Evolutionary conservation across 345 rosid species (phyloP).

Genomic region (Salix brachista): DNA sequence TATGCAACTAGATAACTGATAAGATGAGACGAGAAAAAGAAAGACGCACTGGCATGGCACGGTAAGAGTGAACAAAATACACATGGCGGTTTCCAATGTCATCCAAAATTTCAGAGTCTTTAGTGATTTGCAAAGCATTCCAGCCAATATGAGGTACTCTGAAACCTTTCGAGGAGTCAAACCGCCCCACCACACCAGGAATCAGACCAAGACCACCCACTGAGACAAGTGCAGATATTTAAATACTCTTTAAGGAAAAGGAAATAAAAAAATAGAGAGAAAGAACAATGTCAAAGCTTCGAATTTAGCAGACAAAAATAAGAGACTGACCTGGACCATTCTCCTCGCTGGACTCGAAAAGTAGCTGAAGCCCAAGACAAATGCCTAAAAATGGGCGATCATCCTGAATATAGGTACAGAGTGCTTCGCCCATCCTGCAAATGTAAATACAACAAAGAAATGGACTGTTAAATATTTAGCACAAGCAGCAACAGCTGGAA

Average conservation of each 20-base stretch:
- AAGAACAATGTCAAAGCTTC: background rate
- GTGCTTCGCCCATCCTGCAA: conserved; percentile 86
- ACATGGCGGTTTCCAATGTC: conserved; percentile 79
- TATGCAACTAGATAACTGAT: background rate
- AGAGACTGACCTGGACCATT: conserved; percentile 67
- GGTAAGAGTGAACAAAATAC: conserved; percentile 95
- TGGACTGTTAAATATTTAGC: background rate
- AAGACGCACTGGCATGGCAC: conserved; percentile 71
- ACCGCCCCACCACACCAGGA: conserved; percentile 87
- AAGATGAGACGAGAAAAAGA: background rate
- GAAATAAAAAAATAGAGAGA: background rate
- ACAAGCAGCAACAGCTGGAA: background rate
- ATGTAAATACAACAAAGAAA: background rate
- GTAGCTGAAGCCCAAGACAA: conserved; percentile 92
- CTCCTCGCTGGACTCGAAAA: conserved; percentile 86
- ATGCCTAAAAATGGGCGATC: conserved; percentile 97
- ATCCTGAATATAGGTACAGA: conserved; percentile 62
- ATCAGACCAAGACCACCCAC: conserved; percentile 91
- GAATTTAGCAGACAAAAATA: too few species aligned
- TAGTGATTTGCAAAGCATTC: conserved; percentile 78
- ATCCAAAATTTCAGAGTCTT: conserved; percentile 72
- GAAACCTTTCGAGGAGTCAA: conserved; percentile 71
- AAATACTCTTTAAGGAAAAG: background rate
- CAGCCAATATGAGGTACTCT: conserved; percentile 97
- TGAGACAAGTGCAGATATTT: conserved; percentile 28